Conservation (phyloP, 2,329 filamentous ascomycete genomes). For the Sclerotinia borealis region DNA sequence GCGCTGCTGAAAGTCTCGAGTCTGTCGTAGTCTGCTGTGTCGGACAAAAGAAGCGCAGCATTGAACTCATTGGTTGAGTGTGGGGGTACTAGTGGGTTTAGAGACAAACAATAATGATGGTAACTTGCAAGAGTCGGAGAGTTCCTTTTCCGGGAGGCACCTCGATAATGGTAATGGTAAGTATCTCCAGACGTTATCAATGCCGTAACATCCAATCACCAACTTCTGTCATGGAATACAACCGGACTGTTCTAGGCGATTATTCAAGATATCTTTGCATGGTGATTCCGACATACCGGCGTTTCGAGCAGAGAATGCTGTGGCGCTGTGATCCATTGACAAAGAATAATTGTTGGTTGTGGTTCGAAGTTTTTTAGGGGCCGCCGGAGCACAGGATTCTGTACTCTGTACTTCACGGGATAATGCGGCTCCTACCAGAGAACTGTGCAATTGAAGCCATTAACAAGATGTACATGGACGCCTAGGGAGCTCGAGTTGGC, state of each 20-base stretch:
- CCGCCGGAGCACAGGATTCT: too few species aligned
- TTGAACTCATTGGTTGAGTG: accelerated
- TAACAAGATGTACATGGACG: not conserved
- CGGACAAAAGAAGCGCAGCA: not conserved
- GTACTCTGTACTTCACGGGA: not conserved
- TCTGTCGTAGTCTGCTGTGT: too few species aligned
- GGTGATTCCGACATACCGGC: too few species aligned
- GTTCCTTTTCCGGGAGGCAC: not conserved
- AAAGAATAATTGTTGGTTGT: not conserved
- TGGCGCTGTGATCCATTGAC: too few species aligned
- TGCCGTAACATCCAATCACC: not conserved
- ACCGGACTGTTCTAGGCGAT: too few species aligned
- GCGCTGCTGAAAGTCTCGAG: not conserved
- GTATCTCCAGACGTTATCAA: not conserved
- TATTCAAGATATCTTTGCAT: not conserved
- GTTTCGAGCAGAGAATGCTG: too few species aligned
- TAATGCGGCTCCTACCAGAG: not conserved
- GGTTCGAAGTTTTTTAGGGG: not conserved
- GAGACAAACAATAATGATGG: too few species aligned
- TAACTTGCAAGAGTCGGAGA: too few species aligned
- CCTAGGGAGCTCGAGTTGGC: not conserved
- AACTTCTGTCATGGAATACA: not conserved
- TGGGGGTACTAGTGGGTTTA: accelerated
- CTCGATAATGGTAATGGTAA: not conserved
- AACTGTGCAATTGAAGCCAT: too few species aligned